Evolutionary conservation across 176 grass and related monocot species (phyloP), one percentile per base, ranked within the genome.

Genomic region (Phoenix roebelenii): DNA sequence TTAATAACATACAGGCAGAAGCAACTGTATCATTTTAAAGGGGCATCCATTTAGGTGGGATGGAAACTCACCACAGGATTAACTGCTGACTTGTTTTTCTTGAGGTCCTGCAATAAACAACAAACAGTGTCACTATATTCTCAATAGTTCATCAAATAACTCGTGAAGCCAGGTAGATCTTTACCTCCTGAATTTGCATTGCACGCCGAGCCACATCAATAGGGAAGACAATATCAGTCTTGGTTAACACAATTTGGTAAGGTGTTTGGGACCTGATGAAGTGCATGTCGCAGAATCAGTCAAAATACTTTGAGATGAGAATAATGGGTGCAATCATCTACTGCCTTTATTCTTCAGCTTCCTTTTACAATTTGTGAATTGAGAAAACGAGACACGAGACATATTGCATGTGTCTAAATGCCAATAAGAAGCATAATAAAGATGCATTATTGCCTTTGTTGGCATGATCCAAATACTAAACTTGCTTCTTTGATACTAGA

Each of bases 201-300:
- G 92, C 87, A 64, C 81, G 83, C 18, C 87, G 87, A 54, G 92
- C 92, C 0, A 91, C 87, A 53, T 97, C 92, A 67, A 91, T 97
- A n/a, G 92, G 92, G 22, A 97, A 91, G 61, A 91, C 92, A 48
- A 91, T 55, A 72, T 97, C 92, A 15, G 81, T 97, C 75, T 97
- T 97, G 39, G 92, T 97, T 59, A 90, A 55, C 67, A 91, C 74
- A 74, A 97, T 84, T 48, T 97, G 92, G 62, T 90, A 95, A 12
- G 86, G 91, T 18, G 92, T 97, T 80, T 91, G 80, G 50, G 79
- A 90, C 69, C 92, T 97, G 73, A 51, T 51, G 22, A 59, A 2
- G 10, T 32, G 17, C 24, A 61, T n/a, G 22, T 19, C 52, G 4
- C 49, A 58, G 16, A 35, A 18, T 57, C 44, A 44, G 18, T 64